phyloP scores from a whole-genome alignment of 2,329 filamentous ascomycete genomes.

The Exserohilum rostratum region DNA sequence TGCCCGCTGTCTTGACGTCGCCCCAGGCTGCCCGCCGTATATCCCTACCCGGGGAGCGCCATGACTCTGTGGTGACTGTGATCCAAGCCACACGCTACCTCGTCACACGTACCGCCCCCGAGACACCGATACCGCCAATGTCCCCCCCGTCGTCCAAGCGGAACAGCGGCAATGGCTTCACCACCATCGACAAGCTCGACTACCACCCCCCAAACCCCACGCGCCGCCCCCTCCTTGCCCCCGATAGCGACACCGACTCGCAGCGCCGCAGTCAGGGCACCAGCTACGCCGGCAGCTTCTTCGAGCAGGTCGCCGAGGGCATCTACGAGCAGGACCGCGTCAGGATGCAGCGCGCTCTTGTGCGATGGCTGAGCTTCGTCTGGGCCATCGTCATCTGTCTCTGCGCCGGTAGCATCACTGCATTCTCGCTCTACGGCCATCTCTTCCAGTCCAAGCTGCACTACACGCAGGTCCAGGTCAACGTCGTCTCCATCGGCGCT shows the following conservation, averaged over 20 bases:
- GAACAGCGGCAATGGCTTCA: slow-evolving; percentile 35
- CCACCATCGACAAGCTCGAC: slow-evolving; percentile 58
- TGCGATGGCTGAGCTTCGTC: slow-evolving; percentile 62
- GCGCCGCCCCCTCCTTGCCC: slow-evolving; percentile 51
- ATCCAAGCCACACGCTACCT: slow-evolving; percentile 21
- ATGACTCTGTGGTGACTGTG: slow-evolving; percentile 6
- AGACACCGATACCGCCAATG: slow-evolving; percentile 27
- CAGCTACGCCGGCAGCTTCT: slow-evolving; percentile 60
- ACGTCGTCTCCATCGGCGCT: slow-evolving; percentile 83
- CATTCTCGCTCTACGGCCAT: slow-evolving; percentile 92
- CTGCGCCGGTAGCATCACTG: slow-evolving; percentile 88
- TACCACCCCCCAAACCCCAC: slow-evolving; percentile 51
- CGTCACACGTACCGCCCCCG: slow-evolving; percentile 24
- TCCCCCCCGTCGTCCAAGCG: slow-evolving; percentile 41
- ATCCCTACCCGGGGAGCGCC: background rate
- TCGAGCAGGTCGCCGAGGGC: slow-evolving; percentile 66
- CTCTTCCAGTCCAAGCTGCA: slow-evolving; percentile 84
- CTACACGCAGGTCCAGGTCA: slow-evolving; percentile 92
- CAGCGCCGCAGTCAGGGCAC: slow-evolving; percentile 49
- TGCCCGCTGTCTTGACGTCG: background rate
- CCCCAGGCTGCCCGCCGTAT: background rate
- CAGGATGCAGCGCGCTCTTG: slow-evolving; percentile 59
- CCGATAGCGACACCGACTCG: slow-evolving; percentile 43
- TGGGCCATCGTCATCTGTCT: slow-evolving; percentile 70
- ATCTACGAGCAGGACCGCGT: slow-evolving; percentile 64